Percentiles rank a stretch among this genome's conserved stretches.
These are phyloP conservation scores for Penicillium robsamsonii DNA, from an alignment of 495 filamentous ascomycete genomes.

Conservation along the genomic window DNA sequence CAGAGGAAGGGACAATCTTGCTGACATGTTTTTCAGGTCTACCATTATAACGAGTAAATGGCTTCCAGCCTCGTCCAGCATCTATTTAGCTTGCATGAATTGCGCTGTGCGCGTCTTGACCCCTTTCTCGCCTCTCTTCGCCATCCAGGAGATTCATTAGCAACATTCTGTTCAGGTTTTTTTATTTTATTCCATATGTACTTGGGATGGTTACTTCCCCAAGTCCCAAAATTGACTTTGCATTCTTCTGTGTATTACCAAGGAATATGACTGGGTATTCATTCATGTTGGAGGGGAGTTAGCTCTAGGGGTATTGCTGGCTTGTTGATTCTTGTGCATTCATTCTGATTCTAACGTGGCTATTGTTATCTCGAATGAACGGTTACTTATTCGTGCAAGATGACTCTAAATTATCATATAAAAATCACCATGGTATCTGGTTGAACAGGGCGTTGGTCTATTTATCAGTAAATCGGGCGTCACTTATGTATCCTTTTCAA, in stretches of 20 bases:
- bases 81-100: slow-evolving; percentile 1
- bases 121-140: background rate
- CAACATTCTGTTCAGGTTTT: background rate
- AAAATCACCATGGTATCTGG: background rate
- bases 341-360: slow-evolving; percentile 7
- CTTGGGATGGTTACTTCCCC: background rate
- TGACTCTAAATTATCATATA: background rate
- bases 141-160: background rate
- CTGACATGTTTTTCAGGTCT: slow-evolving; percentile 55
- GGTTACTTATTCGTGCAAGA: background rate
- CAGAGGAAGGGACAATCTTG: background rate
- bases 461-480: background rate
- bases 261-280: slow-evolving; percentile 5
- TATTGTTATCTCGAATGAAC: slow-evolving; percentile 1
- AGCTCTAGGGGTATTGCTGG: slow-evolving; percentile 5
- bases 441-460: background rate
- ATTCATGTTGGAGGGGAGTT: slow-evolving; percentile 1
- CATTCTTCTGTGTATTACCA: slow-evolving; percentile 8
- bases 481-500: background rate
- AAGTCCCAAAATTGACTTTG: background rate
- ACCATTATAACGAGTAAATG: slow-evolving; percentile 83
- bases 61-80: background rate
- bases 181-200: background rate
- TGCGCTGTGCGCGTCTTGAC: slow-evolving; percentile 8
- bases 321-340: slow-evolving; percentile 7